Evolutionary conservation across 2,329 filamentous ascomycete genomes (phyloP).

Genomic region (Didymella pomorum): DNA sequence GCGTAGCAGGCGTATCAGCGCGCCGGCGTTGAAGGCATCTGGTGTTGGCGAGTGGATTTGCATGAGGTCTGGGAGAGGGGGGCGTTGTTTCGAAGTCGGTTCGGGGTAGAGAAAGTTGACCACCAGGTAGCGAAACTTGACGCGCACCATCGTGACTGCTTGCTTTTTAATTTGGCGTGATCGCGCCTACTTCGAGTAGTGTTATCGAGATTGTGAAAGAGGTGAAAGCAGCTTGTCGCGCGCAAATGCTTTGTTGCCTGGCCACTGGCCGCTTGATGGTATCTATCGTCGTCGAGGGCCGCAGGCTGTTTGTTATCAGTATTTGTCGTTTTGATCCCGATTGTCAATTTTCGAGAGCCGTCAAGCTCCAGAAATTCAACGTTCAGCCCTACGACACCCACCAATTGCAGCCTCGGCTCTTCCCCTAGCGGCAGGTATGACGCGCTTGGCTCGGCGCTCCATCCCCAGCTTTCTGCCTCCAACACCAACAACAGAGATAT

Average conservation of each 20-base stretch:
- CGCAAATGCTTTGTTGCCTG: background rate
- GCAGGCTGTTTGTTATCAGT: background rate
- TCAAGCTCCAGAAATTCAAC: constrained; percentile 15
- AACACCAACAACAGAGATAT: constrained; percentile 19
- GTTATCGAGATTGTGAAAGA: background rate
- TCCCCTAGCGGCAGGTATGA: constrained; percentile 30
- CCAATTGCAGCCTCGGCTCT: constrained; percentile 19
- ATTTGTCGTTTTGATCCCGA: background rate
- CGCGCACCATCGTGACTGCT: constrained; percentile 76
- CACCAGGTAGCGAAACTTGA: constrained; percentile 96
- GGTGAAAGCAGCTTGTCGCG: constrained; percentile 4
- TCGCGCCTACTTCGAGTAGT: background rate
- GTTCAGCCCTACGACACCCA: constrained; percentile 9
- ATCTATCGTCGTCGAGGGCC: background rate
- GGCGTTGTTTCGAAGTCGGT: constrained; percentile 48
- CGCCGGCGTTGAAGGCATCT: constrained; percentile 70
- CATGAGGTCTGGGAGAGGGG: constrained; percentile 66
- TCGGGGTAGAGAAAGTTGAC: constrained; percentile 90
- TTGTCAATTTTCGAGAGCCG: background rate
- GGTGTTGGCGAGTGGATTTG: constrained; percentile 81
- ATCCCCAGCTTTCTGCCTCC: constrained; percentile 35
- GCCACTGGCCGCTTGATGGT: background rate
- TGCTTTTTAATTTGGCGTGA: background rate
- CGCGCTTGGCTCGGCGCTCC: constrained; percentile 33
- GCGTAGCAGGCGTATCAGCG: constrained; percentile 71